Base-by-base conservation (phyloP, 2,329 filamentous ascomycete species). In the Nothopassalora personata region DNA sequence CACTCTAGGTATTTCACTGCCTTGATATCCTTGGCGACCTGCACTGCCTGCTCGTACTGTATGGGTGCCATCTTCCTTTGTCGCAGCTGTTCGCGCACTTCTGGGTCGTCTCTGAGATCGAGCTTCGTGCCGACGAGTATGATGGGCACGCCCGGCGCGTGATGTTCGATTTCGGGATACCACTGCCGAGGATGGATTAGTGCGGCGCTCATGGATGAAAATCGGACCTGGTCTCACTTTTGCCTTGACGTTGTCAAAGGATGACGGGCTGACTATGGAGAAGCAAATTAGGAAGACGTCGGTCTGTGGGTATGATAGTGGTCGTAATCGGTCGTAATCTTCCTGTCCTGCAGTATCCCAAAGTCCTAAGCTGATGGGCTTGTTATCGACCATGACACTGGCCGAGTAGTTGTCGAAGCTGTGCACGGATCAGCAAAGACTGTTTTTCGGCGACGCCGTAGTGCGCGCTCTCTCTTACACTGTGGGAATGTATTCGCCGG, bases 271-370 rank as follows among this genome's bases (percentile, higher is more conserved):
- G 77, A 97, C 92, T 73, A 97, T 95, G 66, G 92, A 97, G 79
- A 97, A 97, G 80, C 93, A 97, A 74, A 97, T 97, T 67, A 97
- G 82, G 78, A 97, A 97, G 52, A 97, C 94, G 72, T 99, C 94
- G 60, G 94, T 97, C 80, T 99, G 93, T 10, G 94, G 94, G 78
- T 97, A 99, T 46, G 93, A 97, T 61, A 99, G 86, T 63, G 93
- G 93, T 71, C 93, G 87, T 73, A 97, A 82, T 76, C 93, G 85
- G 75, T 97, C 93, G 80, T 97, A 97, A 83, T 97, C 93, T 80
- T 97, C 93, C 81, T 97, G 94, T 72, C 93, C 93, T 67, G 93
- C 93, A 66, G 93, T 99, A 88, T 99, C 93, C 93, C 94, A 97
- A 33, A 99, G 81, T 67, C 93, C 94, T 69, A 99, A 79, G 77